Conservation (phyloP, 805 yeast genomes). For the Candida hispaniensis region DNA sequence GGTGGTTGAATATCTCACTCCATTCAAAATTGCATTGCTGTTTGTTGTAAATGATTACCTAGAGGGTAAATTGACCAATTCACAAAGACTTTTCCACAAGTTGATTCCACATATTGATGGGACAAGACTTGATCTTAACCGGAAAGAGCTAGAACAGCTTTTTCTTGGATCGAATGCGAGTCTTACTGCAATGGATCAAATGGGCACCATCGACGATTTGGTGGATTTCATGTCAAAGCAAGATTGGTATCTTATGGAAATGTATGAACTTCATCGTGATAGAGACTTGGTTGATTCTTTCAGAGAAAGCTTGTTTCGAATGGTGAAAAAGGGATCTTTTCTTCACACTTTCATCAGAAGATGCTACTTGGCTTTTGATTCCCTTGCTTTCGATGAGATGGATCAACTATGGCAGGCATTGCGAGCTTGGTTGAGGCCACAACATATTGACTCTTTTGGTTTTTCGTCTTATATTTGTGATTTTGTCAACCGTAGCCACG, state of each 20-base stretch:
- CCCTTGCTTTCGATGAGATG: conserved; percentile 37
- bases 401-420: conserved; percentile 34
- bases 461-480: no score
- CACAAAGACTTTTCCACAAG: conserved; percentile 22
- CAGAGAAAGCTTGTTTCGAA: conserved; percentile 2
- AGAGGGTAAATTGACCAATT: conserved; percentile 18
- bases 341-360: conserved; percentile 18
- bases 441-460: conserved; percentile 5
- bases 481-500: no score
- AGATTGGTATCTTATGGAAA: conserved; percentile 17
- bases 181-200: conserved; percentile 15
- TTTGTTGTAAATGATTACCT: conserved; percentile 20
- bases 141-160: conserved; percentile 1
- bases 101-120: conserved; percentile 16
- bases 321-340: conserved; percentile 9
- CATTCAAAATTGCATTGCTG: conserved; percentile 23
- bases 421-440: conserved; percentile 25
- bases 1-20: conserved; percentile 21
- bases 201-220: conserved; percentile 18
- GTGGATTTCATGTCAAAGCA: conserved; percentile 17
- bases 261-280: conserved; percentile 5
- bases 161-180: conserved; percentile 5
- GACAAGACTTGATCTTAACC: conserved; percentile 1
- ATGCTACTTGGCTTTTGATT: conserved; percentile 27
- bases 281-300: not conserved